Conservation (phyloP, 2,329 filamentous ascomycete genomes). For the Fonsecaea nubica region DNA sequence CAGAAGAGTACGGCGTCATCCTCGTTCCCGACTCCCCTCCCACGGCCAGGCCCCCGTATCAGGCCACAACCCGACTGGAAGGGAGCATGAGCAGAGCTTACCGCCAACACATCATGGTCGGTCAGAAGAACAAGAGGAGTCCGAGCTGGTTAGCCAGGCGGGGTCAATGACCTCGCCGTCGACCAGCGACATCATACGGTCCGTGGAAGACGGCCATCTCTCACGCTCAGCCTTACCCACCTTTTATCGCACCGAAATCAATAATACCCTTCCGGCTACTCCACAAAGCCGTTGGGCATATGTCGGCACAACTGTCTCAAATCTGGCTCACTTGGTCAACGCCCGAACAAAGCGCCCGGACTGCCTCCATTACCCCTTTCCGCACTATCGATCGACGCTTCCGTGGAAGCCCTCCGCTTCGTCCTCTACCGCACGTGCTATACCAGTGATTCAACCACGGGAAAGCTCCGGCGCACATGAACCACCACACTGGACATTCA, state of each 20-base stretch:
- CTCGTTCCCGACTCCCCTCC: too few relatives aligned
- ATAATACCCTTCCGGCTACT: background rate
- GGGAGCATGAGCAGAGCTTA: too few relatives aligned
- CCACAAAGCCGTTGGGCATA: background rate
- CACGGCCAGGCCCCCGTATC: too few relatives aligned
- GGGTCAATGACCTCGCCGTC: background rate
- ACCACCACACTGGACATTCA: slow-evolving; percentile 1
- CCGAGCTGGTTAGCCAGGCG: background rate
- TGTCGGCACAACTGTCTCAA: background rate
- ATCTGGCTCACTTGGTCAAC: background rate
- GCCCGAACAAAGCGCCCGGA: background rate
- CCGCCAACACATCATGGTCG: background rate
- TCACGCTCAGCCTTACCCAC: background rate
- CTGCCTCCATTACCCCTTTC: slow-evolving; percentile 2
- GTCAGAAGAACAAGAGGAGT: background rate
- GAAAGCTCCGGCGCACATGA: background rate
- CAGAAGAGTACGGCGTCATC: too few relatives aligned
- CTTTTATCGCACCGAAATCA: background rate
- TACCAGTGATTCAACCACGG: slow-evolving; percentile 8
- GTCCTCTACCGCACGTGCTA: background rate
- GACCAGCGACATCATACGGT: background rate
- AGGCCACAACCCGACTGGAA: too few relatives aligned
- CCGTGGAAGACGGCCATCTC: background rate
- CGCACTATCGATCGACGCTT: background rate
- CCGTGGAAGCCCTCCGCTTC: background rate